Evolutionary conservation across 208 protist genomes (phyloP).

Genomic region (Trypanosomatidae sp.): DNA sequence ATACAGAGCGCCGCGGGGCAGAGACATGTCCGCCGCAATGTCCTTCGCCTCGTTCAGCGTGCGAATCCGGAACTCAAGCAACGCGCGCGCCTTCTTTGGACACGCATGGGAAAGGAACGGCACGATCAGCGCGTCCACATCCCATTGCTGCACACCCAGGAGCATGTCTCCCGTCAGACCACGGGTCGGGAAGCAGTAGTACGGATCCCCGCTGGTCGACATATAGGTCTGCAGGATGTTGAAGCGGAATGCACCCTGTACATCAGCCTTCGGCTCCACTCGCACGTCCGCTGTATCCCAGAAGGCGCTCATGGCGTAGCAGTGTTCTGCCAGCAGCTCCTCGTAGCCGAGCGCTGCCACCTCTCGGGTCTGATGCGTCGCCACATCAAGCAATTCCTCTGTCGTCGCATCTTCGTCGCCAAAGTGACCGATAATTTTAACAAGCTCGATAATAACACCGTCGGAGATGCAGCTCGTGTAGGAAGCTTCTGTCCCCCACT

Average conservation of each 20-base stretch:
- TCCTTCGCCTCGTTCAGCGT: conserved; percentile 73
- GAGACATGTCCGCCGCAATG: conserved; percentile 74
- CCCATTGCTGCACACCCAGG: conserved; percentile 84
- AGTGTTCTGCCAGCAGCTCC: conserved; percentile 61
- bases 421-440: conserved; percentile 84
- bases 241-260: conserved; percentile 85
- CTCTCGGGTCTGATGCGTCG: conserved; percentile 54
- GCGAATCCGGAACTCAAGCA: conserved; percentile 87
- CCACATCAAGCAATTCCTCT: conserved; percentile 84
- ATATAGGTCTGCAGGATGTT: conserved; percentile 86
- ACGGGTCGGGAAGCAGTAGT: conserved; percentile 69
- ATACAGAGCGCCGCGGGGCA: conserved; percentile 83
- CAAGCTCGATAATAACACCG: conserved; percentile 59
- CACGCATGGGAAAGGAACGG: conserved; percentile 84
- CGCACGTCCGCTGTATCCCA: conserved; percentile 74
- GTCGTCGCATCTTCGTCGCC: conserved; percentile 70
- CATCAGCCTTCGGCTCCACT: conserved; percentile 37
- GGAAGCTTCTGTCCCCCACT: conserved; percentile 68
- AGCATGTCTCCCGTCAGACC: conserved; percentile 73
- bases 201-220: conserved; percentile 36
- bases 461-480: conserved; percentile 84
- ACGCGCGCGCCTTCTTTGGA: conserved; percentile 62
- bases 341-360: conserved; percentile 65
- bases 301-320: conserved; percentile 56
- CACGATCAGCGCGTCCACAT: conserved; percentile 85